phyloP scores from a whole-genome alignment of 805 yeast species.

The Saccharomycopsis oosterbeekiorum region DNA sequence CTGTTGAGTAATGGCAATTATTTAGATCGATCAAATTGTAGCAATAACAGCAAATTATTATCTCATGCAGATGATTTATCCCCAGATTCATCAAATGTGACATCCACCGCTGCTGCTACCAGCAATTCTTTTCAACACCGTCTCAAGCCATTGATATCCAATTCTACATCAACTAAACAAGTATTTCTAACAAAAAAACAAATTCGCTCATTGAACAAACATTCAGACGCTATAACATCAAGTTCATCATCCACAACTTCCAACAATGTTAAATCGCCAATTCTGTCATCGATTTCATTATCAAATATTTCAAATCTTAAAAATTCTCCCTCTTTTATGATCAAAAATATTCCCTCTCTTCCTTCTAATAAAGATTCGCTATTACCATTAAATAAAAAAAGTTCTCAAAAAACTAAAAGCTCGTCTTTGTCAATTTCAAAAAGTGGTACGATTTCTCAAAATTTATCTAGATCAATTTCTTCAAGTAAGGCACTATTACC shows the following conservation, averaged over 20 bases:
- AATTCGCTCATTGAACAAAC: background rate
- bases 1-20: background rate
- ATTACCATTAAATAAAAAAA: background rate
- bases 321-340: background rate
- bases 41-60: background rate
- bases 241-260: background rate
- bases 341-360: background rate
- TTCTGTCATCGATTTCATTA: background rate
- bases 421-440: background rate
- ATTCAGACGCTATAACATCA: background rate
- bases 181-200: background rate
- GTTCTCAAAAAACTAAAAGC: background rate
- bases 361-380: background rate
- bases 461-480: background rate
- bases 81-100: background rate
- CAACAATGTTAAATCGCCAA: background rate
- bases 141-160: background rate
- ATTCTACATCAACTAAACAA: background rate
- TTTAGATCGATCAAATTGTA: background rate
- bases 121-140: background rate
- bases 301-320: background rate
- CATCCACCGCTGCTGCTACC: too few relatives aligned
- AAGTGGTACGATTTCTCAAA: background rate
- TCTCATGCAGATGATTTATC: background rate
- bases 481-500: background rate